Conservation (phyloP, 768 basidiomycete genomes). For the Goffeauzyma gilvescens region DNA sequence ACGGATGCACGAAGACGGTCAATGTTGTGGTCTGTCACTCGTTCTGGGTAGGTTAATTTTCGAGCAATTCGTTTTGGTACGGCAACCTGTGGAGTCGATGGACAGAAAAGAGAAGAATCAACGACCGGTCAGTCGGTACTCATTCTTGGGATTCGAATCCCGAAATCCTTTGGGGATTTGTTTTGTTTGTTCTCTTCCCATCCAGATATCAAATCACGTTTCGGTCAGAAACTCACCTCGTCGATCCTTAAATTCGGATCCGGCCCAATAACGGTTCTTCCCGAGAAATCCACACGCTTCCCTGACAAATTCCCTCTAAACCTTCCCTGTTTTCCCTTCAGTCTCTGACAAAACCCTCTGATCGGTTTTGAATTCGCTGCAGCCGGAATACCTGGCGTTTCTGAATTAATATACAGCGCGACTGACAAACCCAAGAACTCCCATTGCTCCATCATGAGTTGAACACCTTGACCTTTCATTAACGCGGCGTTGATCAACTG, state of each 20-base stretch:
- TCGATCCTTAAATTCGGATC: constrained; percentile 98
- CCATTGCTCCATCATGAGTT: constrained; percentile 57
- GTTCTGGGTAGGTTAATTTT: constrained; percentile 85
- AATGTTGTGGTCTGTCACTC: constrained; percentile 81
- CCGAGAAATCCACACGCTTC: constrained; percentile 97
- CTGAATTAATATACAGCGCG: constrained; percentile 96
- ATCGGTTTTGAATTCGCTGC: constrained; percentile 67
- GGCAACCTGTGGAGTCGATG: constrained; percentile 40
- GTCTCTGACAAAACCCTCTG: constrained; percentile 86
- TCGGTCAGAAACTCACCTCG: constrained; percentile 40
- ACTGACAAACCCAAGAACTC: constrained; percentile 86
- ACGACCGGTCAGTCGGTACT: no score
- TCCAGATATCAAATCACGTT: no score
- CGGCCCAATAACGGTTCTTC: constrained; percentile 92
- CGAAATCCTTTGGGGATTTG: no score
- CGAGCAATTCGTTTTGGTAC: constrained; percentile 90
- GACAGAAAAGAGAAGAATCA: no score
- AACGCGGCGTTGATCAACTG: constrained; percentile 78
- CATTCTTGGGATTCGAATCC: no score
- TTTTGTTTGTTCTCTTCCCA: no score
- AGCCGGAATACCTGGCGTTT: constrained; percentile 62
- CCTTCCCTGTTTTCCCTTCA: constrained; percentile 97
- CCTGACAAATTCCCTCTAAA: constrained; percentile 96
- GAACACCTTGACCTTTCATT: constrained; percentile 46
- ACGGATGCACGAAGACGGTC: constrained; percentile 54